Base-by-base conservation (phyloP, 306 rosid species). In the Malus sylvestris region DNA sequence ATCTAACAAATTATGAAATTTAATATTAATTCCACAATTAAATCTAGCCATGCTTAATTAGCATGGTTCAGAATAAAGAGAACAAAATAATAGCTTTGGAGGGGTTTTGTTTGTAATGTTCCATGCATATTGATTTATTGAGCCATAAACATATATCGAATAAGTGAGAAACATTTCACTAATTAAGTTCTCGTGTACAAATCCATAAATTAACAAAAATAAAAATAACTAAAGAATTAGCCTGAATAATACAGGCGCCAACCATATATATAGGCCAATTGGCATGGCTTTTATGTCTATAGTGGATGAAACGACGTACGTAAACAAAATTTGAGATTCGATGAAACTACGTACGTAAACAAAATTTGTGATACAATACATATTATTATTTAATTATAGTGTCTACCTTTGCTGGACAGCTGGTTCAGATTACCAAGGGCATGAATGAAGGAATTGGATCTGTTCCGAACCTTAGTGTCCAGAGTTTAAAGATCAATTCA, bases 401-500 rank as follows among this genome's bases (percentile, higher is more conserved):
- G 13, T 60, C 20, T 1, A 60, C 35, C 35, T 60, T 13, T 25
- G 66, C 66, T 25, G 15, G 33, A 25, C 30, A 60, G 32, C 55
- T 49, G 55, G 35, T 60, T 27, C 29, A 13, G 33, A 25, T 22
- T 14, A 49, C 18, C 55, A 15, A 49, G 5, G 20, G 20, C 55
- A 5, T 14, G 15, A 49, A 2, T 38, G 44, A 8, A 49, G 7
- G 38, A 33, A 33, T 33, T 33, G 1, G 38, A 33, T 33, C 38
- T 0, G 1, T 0, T 33, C 7, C 1, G 1, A 1, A 33, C 0
- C 38, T 33, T 33, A 33, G 1, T 33, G 7, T 33, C 1, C 1
- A 1, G 6, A 33, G 38, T 1, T 1, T 33, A 33, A 33, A 1
- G 38, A 33, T 33, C 1, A 32, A 32, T 32, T 33, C 1, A 33